phyloP scores from a whole-genome alignment of 495 filamentous ascomycete genomes.

The Aspergillus avenaceus region DNA sequence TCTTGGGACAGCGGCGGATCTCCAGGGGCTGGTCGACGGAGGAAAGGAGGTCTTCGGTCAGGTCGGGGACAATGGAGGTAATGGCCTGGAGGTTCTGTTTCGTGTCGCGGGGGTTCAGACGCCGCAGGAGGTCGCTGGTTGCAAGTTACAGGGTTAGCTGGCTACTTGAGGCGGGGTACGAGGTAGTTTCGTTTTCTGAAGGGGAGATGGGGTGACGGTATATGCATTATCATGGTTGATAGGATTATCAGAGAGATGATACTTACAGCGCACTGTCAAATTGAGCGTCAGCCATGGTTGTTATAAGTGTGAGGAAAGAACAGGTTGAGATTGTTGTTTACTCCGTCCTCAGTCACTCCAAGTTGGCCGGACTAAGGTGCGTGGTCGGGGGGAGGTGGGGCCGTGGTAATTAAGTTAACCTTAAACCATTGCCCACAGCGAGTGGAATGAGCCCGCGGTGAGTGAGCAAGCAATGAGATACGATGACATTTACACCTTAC shows the following conservation, averaged over 20 bases:
- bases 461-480: too few relatives aligned
- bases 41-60: conserved; percentile 96
- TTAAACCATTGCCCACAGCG: not conserved
- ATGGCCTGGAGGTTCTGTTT: conserved; percentile 78
- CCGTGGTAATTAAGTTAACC: conserved; percentile 18
- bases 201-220: not conserved
- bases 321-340: conserved; percentile 21
- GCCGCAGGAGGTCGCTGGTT: conserved; percentile 91
- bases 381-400: conserved; percentile 15
- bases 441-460: too few relatives aligned
- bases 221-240: not conserved
- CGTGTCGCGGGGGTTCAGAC: conserved; percentile 90
- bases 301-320: conserved; percentile 3
- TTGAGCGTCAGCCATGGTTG: conserved; percentile 51
- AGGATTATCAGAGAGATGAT: not conserved
- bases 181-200: conserved; percentile 3
- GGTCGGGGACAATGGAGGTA: conserved; percentile 78
- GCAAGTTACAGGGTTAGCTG: conserved; percentile 28
- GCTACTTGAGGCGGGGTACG: conserved; percentile 20
- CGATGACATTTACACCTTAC: too few relatives aligned
- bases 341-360: conserved; percentile 12
- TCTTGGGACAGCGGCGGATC: conserved; percentile 77
- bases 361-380: conserved; percentile 35
- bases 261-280: conserved; percentile 64
- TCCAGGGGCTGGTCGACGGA: conserved; percentile 95